Evolutionary conservation across 75 land plant genomes (phyloP).

Genomic region (Picea sitchensis): DNA sequence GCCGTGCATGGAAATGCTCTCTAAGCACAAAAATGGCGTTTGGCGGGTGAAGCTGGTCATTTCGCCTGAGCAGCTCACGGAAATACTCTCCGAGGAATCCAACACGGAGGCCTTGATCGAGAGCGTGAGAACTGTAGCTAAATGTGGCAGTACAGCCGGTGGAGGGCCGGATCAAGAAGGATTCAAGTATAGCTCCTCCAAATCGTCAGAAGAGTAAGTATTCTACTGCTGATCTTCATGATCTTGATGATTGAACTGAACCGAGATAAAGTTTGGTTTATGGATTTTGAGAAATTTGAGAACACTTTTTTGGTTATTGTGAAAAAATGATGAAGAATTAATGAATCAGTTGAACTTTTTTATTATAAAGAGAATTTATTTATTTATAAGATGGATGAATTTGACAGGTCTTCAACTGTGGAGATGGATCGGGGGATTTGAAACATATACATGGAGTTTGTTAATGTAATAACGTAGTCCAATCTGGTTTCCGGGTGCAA

Average conservation of each 20-base stretch:
- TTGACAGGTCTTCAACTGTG: neutral
- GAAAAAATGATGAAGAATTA: neutral
- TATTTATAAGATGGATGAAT: neutral
- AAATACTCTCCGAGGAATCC: conserved; percentile 38
- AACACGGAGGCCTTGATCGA: conserved; percentile 56
- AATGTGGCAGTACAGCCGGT: conserved; percentile 16
- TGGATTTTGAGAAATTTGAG: too few species aligned
- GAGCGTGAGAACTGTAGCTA: conserved; percentile 53
- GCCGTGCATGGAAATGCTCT: conserved; percentile 22
- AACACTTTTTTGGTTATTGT: too few species aligned
- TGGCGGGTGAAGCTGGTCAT: conserved; percentile 70
- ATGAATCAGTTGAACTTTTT: too few species aligned
- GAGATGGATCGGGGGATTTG: conserved; percentile 4
- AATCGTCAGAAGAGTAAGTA: neutral
- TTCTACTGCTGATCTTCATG: too few species aligned
- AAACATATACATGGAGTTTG: neutral
- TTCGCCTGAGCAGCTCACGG: conserved; percentile 37
- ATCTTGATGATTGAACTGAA: neutral
- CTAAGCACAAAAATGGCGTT: conserved; percentile 22
- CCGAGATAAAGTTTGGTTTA: too few species aligned
- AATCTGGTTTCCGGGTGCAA: neutral
- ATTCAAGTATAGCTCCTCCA: neutral
- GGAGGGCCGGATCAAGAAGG: neutral
- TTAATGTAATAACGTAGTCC: neutral
- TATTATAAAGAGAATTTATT: neutral